Evolutionary conservation across 805 yeast species (phyloP).

Genomic region (Ogataea saltuana): DNA sequence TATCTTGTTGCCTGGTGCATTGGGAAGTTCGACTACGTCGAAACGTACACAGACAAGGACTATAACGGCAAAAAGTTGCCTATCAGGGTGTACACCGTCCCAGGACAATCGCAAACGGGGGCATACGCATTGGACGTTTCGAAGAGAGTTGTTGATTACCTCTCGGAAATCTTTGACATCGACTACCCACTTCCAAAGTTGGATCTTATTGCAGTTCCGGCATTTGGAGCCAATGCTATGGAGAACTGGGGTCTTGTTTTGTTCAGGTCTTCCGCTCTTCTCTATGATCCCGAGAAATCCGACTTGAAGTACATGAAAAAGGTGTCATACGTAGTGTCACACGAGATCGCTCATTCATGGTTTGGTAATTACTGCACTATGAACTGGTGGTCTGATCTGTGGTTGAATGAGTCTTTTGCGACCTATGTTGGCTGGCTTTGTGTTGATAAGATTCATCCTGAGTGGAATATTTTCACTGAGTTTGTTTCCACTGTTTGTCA

Average conservation of each 20-base stretch:
- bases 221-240: slow-evolving; percentile 85
- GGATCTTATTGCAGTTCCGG: slow-evolving; percentile 77
- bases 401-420: slow-evolving; percentile 91
- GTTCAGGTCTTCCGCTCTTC: slow-evolving; percentile 60
- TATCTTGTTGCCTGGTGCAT: slow-evolving; percentile 60
- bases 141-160: slow-evolving; percentile 50
- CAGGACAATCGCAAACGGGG: slow-evolving; percentile 50
- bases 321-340: slow-evolving; percentile 80
- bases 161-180: slow-evolving; percentile 48
- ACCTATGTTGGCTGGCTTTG: slow-evolving; percentile 80
- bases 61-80: slow-evolving; percentile 47
- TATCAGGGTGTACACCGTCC: slow-evolving; percentile 53
- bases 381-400: slow-evolving; percentile 93
- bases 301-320: slow-evolving; percentile 59
- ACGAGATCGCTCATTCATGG: slow-evolving; percentile 91
- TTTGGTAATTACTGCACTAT: slow-evolving; percentile 86
- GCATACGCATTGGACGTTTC: slow-evolving; percentile 49
- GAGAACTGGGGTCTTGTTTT: slow-evolving; percentile 86
- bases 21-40: slow-evolving; percentile 57
- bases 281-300: slow-evolving; percentile 48
- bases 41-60: slow-evolving; percentile 41
- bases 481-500: slow-evolving; percentile 54
- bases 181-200: slow-evolving; percentile 79
- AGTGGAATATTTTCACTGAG: slow-evolving; percentile 72
- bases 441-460: slow-evolving; percentile 69